phyloP scores from a whole-genome alignment of 176 grass and related monocot genomes.

The Chloris gayana region DNA sequence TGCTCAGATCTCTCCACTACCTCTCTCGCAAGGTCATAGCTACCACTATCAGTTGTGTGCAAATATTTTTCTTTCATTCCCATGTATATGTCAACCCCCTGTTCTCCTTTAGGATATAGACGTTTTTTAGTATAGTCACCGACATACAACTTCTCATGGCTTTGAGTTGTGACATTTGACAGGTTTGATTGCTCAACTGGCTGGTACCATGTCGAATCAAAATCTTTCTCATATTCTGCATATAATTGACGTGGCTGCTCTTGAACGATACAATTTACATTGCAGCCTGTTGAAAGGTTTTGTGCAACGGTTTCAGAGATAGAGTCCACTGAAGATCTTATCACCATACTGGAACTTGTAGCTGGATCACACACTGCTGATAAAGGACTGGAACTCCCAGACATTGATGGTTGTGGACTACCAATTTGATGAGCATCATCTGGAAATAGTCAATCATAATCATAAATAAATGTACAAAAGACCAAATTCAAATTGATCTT shows the following conservation, averaged over 20 bases:
- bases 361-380: conserved; percentile 44
- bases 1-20: conserved; percentile 39
- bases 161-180: conserved; percentile 38
- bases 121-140: conserved; percentile 43
- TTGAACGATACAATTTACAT: conserved; percentile 12
- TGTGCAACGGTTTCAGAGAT: conserved; percentile 6
- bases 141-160: conserved; percentile 32
- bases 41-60: conserved; percentile 31
- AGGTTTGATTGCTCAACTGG: conserved; percentile 39
- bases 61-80: conserved; percentile 54
- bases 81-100: conserved; percentile 33
- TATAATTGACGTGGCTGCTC: conserved; percentile 12
- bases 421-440: conserved; percentile 42
- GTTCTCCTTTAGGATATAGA: conserved; percentile 32
- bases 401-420: conserved; percentile 44
- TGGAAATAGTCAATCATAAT: conserved; percentile 28
- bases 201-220: not conserved
- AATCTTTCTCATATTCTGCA: conserved; percentile 20
- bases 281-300: conserved; percentile 10
- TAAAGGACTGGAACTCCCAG: conserved; percentile 43
- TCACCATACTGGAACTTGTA: conserved; percentile 37
- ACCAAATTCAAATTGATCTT: not conserved
- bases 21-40: conserved; percentile 46
- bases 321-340: conserved; percentile 21
- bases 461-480: conserved; percentile 26